These are phyloP conservation scores for Lathyrus sativus DNA, from an alignment of 306 rosid genomes.

Conservation along the genomic window DNA sequence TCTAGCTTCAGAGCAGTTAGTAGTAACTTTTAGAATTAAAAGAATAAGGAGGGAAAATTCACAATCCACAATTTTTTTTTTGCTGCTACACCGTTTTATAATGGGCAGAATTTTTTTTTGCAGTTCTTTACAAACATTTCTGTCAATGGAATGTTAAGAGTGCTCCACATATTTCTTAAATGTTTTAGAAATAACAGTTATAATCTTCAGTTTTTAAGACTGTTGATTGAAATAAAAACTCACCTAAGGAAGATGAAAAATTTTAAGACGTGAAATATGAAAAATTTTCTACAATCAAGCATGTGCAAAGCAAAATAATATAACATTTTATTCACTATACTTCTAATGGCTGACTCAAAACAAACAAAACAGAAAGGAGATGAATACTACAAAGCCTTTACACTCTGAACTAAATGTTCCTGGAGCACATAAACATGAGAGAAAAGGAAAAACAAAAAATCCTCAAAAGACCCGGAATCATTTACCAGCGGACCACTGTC, in stretches of 20 bases:
- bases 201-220: conserved; percentile 9
- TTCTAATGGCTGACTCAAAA: neutral
- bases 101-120: too few relatives aligned
- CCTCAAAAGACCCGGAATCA: conserved; percentile 2
- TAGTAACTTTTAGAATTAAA: neutral
- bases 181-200: neutral
- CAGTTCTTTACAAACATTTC: too few relatives aligned
- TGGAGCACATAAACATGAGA: conserved; percentile 8
- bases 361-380: neutral
- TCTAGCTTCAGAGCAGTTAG: conserved; percentile 4
- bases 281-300: conserved; percentile 5
- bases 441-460: neutral
- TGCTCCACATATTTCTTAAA: too few relatives aligned
- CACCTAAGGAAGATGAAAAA: conserved; percentile 5
- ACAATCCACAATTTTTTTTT: neutral
- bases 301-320: neutral
- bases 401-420: neutral
- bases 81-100: too few relatives aligned
- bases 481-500: conserved; percentile 74
- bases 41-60: neutral
- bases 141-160: too few relatives aligned
- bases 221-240: neutral
- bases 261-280: neutral
- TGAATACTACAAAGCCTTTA: conserved; percentile 10
- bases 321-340: neutral